These are phyloP conservation scores for Hanseniaspora jakobsenii DNA, from an alignment of 805 yeast genomes.

Conservation along the genomic window DNA sequence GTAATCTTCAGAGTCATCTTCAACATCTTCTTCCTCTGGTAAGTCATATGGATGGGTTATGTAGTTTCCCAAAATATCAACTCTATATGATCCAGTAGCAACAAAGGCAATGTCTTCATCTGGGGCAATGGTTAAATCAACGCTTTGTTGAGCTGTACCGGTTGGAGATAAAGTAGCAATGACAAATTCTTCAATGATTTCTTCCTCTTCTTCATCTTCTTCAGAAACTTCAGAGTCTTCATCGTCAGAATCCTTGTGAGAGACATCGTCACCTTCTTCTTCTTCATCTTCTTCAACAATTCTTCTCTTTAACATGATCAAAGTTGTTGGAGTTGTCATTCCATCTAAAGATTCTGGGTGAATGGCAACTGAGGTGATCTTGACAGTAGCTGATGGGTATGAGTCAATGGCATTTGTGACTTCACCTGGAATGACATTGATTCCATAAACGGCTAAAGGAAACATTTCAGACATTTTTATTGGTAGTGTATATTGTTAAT, in stretches of 20 bases:
- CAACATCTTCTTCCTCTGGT: constrained; percentile 38
- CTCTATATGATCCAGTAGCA: constrained; percentile 89
- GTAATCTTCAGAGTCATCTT: constrained; percentile 37
- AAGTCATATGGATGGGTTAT: constrained; percentile 86
- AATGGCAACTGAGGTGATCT: constrained; percentile 88
- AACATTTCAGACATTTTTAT: constrained; percentile 55
- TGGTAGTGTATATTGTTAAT: too few relatives aligned
- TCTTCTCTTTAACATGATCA: constrained; percentile 71
- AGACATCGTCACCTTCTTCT: too few relatives aligned
- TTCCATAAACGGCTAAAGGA: constrained; percentile 78
- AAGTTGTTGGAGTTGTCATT: constrained; percentile 74
- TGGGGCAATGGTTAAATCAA: constrained; percentile 82
- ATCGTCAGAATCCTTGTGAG: constrained; percentile 24
- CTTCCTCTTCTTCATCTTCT: constrained; percentile 33
- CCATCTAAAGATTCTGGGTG: constrained; percentile 76
- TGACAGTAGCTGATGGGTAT: constrained; percentile 78
- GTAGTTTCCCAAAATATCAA: constrained; percentile 88
- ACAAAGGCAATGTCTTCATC: constrained; percentile 90
- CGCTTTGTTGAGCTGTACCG: constrained; percentile 72
- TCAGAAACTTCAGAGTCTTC: constrained; percentile 28
- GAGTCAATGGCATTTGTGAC: constrained; percentile 80
- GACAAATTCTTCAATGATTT: constrained; percentile 71
- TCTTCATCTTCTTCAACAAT: constrained; percentile 37
- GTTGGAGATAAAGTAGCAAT: constrained; percentile 85
- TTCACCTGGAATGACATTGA: constrained; percentile 73